Evolutionary conservation across 345 rosid genomes (phyloP), one percentile per base, ranked within the genome.

Genomic region (Theobroma cacao): DNA sequence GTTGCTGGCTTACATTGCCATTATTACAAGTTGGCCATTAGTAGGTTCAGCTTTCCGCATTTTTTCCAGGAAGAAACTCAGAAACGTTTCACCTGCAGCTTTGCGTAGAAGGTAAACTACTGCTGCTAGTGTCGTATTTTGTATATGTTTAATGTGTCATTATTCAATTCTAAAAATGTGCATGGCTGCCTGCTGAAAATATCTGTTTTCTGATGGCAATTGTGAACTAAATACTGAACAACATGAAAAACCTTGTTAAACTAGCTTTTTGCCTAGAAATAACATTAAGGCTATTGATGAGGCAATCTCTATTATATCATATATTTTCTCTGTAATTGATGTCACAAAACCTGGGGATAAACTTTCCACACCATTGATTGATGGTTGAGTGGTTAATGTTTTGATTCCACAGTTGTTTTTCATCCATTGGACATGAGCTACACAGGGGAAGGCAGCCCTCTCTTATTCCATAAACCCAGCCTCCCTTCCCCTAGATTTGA

Each of bases 1-100:
- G 93, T 74, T 85, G 80, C 88, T 93, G 53, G 88, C 82, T 59
- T 89, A 87, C 78, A 64, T 92, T 80, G 93, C 95, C 11, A 20
- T 92, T 28, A 72, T 85, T 30, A 82, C 92, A 47, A 82, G 92
- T 68, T 90, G 93, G 87, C 97, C 98, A 20, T 45, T 90, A 60
- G 80, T 92, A 15, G 91, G 95, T 12, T 81, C 91, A 55, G 82
- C 81, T 40, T 47, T 93, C 24, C 73, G 71, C 60, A 45, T 85
- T 58, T 24, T 89, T 79, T 79, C 80, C 56, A 82, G 89, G 76
- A 87, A 89, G 85, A 93, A 88, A 88, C 82, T 40, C 11, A 83
- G 69, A 55, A 82, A 55, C 15, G 78, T 50, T 55, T 60, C 45
- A 10, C 41, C 76, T 26, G 83, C 84, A 18, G 56, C 66, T 31